Percentiles rank a stretch among this genome's conserved stretches.
These are phyloP conservation scores for Herpetomonas samuelpessoai DNA, from an alignment of 208 protist species.

Conservation along the genomic window DNA sequence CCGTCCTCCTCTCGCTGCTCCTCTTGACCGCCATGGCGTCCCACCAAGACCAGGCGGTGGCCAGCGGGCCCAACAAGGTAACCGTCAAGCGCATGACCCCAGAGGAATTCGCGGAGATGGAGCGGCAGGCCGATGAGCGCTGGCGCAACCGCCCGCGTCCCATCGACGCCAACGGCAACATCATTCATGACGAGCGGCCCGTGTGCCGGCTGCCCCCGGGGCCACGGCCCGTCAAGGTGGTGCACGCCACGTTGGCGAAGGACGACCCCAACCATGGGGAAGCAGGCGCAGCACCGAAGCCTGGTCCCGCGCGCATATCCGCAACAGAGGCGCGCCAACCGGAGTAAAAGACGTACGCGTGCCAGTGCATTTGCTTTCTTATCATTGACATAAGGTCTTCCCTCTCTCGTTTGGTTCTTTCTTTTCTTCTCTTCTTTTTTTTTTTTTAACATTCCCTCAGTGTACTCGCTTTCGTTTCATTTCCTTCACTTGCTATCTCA, in stretches of 20 bases:
- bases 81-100: conserved; percentile 3
- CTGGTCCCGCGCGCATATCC: too few relatives aligned
- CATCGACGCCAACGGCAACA: background rate
- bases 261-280: conserved; percentile 18
- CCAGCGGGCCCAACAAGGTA: background rate
- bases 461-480: conserved; percentile 12
- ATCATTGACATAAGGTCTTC: background rate
- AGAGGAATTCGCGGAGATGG: conserved; percentile 7
- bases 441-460: too few relatives aligned
- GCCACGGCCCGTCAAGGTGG: background rate
- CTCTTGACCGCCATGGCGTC: too few relatives aligned
- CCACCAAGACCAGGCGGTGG: background rate
- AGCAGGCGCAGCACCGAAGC: too few relatives aligned
- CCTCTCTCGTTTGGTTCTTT: background rate
- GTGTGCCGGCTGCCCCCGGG: conserved; percentile 14
- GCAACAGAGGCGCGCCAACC: too few relatives aligned
- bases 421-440: conserved; percentile 2
- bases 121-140: conserved; percentile 11
- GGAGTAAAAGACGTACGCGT: too few relatives aligned
- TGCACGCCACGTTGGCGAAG: background rate
- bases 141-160: conserved; percentile 13
- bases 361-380: conserved; percentile 7
- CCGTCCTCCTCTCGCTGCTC: too few relatives aligned
- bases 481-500: conserved; percentile 3
- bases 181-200: background rate